Base-by-base conservation (phyloP, 208 protist genomes). In the Tritrichomonas foetus region DNA sequence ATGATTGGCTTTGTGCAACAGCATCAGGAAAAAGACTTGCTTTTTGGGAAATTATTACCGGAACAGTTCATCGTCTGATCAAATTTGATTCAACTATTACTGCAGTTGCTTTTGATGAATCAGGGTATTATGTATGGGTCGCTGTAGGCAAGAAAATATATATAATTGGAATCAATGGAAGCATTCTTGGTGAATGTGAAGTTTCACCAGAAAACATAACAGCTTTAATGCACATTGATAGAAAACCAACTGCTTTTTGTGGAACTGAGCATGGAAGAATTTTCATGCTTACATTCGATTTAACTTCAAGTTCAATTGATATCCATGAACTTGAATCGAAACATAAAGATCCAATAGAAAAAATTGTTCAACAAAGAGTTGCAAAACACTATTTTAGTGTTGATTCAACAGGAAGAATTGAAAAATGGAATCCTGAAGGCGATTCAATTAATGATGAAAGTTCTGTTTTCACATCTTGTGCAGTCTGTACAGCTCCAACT, bases 41-140 rank as follows among this genome's bases (percentile, higher is more conserved):
- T 47, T n/a, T 89, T 16, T 89, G 78, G 78, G 78, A 89, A 57
- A 89, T 89, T 33, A 53, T 89, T n/a, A 53, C 78, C 16, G 78
- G 41, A 44, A 53, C 78, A 33, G 44, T 57, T 61, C 78, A 89
- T 50, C 27, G 78, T 14, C n/a, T 53, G 3, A 53, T 89, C 2
- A 27, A 49, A 57, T 89, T 89, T 33, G 47, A 89, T 69, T 16
- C 11, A 16, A 8, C 25, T n/a, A 69, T 69, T 33, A 33, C 64
- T 16, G 64, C 11, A 16, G 3, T 69, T 33, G 5, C 64, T 8
- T 69, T 69, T n/a, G 8, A 69, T n/a, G 64, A 69, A n/a, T 16
- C 27, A 69, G 11, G 22, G 3, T 16, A n/a, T n/a, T 69, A 33
- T 16, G n/a, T 69, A n/a, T 69, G 64, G 64, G 27, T 69, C 5